Evolutionary conservation across 768 basidiomycete genomes (phyloP).

Genomic region (Pleurotus citrinopileatus): DNA sequence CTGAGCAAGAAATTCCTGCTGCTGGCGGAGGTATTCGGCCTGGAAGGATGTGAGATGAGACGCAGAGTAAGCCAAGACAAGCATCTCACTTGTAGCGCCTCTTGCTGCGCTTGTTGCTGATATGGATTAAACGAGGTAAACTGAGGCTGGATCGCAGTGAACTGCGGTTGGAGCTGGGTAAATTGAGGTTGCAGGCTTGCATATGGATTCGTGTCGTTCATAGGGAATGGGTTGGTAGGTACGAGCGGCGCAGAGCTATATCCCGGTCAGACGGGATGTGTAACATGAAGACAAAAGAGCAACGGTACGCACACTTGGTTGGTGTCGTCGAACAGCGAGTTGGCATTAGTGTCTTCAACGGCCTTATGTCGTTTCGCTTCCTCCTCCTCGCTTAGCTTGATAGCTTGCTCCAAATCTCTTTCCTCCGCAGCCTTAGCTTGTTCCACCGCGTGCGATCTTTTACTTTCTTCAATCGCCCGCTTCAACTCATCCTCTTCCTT

Average conservation of each 20-base stretch:
- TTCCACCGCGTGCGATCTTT: constrained; percentile 68
- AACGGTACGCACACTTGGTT: constrained; percentile 62
- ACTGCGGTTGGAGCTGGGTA: constrained; percentile 67
- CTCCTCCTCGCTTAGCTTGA: constrained; percentile 88
- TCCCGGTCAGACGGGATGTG: constrained; percentile 7
- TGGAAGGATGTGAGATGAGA: constrained; percentile 37
- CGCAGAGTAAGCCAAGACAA: constrained; percentile 22
- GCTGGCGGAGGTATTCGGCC: constrained; percentile 73
- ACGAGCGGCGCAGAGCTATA: constrained; percentile 27
- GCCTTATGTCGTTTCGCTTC: constrained; percentile 73
- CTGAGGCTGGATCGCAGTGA: constrained; percentile 71
- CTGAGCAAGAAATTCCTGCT: constrained; percentile 61
- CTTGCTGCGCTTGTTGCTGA: constrained; percentile 90
- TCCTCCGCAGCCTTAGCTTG: constrained; percentile 65
- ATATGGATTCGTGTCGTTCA: constrained; percentile 59
- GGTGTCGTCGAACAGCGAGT: constrained; percentile 83
- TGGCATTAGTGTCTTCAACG: constrained; percentile 70
- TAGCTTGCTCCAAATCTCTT: constrained; percentile 77
- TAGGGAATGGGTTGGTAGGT: constrained; percentile 53
- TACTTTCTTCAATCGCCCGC: constrained; percentile 88
- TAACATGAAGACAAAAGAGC: constrained; percentile 1
- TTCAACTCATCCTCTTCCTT: constrained; percentile 82
- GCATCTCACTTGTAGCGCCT: constrained; percentile 60
- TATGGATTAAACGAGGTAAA: constrained; percentile 94
- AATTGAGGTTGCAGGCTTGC: constrained; percentile 37